Evolutionary conservation across 1,139 yeast species (phyloP).

Genomic region (Scheffersomyces cryptocercus): DNA sequence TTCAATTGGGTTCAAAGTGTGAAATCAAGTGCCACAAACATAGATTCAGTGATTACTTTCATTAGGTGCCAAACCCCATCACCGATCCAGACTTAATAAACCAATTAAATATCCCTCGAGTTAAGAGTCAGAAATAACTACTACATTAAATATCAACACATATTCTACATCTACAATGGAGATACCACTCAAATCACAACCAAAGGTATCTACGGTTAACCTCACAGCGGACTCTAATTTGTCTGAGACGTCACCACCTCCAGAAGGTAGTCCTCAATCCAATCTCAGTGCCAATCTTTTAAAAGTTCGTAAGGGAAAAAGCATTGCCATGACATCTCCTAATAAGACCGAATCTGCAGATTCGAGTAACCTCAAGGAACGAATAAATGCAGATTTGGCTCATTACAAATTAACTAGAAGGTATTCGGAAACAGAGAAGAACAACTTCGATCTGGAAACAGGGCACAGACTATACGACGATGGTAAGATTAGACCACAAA

Average conservation of each 20-base stretch:
- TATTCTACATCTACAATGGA: constrained; percentile 26
- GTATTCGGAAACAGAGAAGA: constrained; percentile 57
- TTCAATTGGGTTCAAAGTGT: too few relatives aligned
- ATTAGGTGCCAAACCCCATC: too few relatives aligned
- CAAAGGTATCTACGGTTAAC: constrained; percentile 42
- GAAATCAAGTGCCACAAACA: too few relatives aligned
- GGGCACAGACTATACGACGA: constrained; percentile 54
- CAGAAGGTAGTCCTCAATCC: neutral
- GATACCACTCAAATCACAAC: constrained; percentile 45
- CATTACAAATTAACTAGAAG: constrained; percentile 42
- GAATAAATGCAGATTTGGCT: constrained; percentile 4
- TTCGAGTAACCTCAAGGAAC: constrained; percentile 1
- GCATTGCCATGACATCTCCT: neutral
- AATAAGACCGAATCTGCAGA: neutral
- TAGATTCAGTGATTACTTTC: too few relatives aligned
- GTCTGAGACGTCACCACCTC: constrained; percentile 2
- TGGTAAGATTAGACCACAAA: constrained; percentile 44
- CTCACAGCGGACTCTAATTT: constrained; percentile 32
- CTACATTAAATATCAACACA: too few relatives aligned
- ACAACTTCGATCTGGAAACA: constrained; percentile 51
- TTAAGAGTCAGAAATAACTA: too few relatives aligned
- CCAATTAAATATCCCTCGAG: too few relatives aligned
- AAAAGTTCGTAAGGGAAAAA: neutral
- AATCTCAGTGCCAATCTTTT: neutral
- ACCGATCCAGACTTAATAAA: too few relatives aligned